Conservation (phyloP, 2,329 filamentous ascomycete genomes). For the Pseudopyricularia cyperi region DNA sequence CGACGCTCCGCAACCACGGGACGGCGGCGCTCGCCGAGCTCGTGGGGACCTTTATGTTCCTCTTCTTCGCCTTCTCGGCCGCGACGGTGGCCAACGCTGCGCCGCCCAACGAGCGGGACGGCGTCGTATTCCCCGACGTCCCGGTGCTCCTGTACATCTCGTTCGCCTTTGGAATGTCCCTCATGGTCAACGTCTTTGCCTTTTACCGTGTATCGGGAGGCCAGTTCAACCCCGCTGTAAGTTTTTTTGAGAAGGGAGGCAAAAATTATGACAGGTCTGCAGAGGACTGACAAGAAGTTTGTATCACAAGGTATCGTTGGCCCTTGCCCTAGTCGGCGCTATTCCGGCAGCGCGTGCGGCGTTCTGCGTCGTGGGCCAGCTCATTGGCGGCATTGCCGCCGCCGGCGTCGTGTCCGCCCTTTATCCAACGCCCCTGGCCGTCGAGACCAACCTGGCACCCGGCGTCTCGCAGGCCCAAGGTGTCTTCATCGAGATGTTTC, state of each 20-base stretch:
- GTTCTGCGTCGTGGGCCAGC: conserved; percentile 40
- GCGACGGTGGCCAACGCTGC: conserved; percentile 14
- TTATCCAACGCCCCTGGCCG: conserved; percentile 38
- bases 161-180: conserved; percentile 32
- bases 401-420: conserved; percentile 40
- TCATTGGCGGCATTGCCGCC: conserved; percentile 45
- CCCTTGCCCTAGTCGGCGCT: conserved; percentile 44
- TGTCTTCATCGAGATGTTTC: conserved; percentile 54
- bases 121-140: conserved; percentile 15
- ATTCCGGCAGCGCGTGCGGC: conserved; percentile 37
- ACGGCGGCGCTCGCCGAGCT: conserved; percentile 35
- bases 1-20: conserved; percentile 16
- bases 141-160: conserved; percentile 34
- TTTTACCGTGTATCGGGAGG: conserved; percentile 41
- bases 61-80: conserved; percentile 22
- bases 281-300: background rate
- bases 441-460: conserved; percentile 40
- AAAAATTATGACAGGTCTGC: background rate
- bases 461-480: conserved; percentile 41
- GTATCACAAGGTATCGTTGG: conserved; percentile 40
- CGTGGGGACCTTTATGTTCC: conserved; percentile 39
- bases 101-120: conserved; percentile 5
- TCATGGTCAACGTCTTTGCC: conserved; percentile 41
- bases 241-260: too few species aligned
- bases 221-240: conserved; percentile 37